Conservation (phyloP, 1,284 basidiomycete species). For the Stygiomarasmius scandens region DNA sequence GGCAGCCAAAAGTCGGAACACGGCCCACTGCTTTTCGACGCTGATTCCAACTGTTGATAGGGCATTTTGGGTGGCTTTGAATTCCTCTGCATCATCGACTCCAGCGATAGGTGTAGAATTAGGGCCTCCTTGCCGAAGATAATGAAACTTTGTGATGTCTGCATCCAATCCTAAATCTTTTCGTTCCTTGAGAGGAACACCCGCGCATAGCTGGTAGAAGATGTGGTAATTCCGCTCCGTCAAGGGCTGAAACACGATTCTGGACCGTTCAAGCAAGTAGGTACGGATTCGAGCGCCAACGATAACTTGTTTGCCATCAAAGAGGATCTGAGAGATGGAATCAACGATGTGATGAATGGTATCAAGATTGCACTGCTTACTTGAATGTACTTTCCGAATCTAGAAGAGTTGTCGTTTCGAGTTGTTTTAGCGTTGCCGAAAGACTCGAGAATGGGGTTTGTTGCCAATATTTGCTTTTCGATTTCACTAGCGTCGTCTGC, state of each 20-base stretch:
- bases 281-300: conserved; percentile 98
- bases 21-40: conserved; percentile 97
- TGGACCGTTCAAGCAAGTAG: conserved; percentile 95
- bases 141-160: conserved; percentile 88
- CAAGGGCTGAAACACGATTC: conserved; percentile 96
- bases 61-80: conserved; percentile 90
- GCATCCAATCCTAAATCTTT: conserved; percentile 91
- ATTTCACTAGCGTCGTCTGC: conserved; percentile 90
- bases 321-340: conserved; percentile 73
- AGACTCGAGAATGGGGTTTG: conserved; percentile 98
- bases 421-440: conserved; percentile 99
- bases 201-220: conserved; percentile 99
- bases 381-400: conserved; percentile 99
- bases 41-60: conserved; percentile 96
- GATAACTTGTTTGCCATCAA: conserved; percentile 94
- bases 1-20: conserved; percentile 93
- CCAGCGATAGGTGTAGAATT: conserved; percentile 84
- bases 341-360: not conserved
- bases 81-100: conserved; percentile 96
- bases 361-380: conserved; percentile 44
- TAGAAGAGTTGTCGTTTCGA: conserved; percentile 97
- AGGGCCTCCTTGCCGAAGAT: conserved; percentile 92
- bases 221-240: conserved; percentile 99
- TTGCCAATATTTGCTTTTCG: conserved; percentile 96
- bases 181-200: conserved; percentile 92